Base-by-base conservation (phyloP, 2,329 filamentous ascomycete genomes). In the Colletotrichum chlorophyti region DNA sequence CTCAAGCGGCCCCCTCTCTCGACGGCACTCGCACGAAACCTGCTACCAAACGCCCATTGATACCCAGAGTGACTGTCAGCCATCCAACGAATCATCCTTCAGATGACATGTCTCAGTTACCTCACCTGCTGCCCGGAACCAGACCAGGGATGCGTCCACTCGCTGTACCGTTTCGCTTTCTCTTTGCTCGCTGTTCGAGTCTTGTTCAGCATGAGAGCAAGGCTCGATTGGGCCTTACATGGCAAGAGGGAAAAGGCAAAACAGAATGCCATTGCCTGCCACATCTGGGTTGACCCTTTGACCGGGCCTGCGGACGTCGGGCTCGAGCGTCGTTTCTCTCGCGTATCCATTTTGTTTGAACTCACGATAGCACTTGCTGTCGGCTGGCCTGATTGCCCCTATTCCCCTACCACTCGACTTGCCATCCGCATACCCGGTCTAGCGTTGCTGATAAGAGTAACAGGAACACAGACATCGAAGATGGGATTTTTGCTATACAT, bases 1-100 rank as follows among this genome's bases (percentile, higher is more conserved):
- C 51, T 37, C 43, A 7, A 47, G 27, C 27, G 12, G n/a, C n/a
- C 19, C 43, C 37, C 24, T 9, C 34, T 26, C 43, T 37, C 10
- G 37, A 48, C 42, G 54, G 54, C 54, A 58, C 42, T 55, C 55
- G 55, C 51, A 59, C 55, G 55, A 59, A 55, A 59, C 55, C 55
- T 29, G 31, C 43, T 54, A 55, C 55, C 55, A 59, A 59, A 59
- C 55, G 37, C 51, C 37, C 43, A 21, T 31, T 46, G 49, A 40
- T 43, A 38, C 26, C 26, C 35, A 53, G 41, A 47, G 23, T 27
- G 35, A 29, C 21, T 29, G 41, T 42, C 32, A 19, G 29, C 37
- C 31, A 29, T 49, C 38, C 43, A 55, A 49, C 55, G 55, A 59
- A 59, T 59, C 24, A 51, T 15, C 51, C 55, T 59, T 55, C 55